Conservation (phyloP, 2,329 filamentous ascomycete species). For the Delphinella strobiligena region DNA sequence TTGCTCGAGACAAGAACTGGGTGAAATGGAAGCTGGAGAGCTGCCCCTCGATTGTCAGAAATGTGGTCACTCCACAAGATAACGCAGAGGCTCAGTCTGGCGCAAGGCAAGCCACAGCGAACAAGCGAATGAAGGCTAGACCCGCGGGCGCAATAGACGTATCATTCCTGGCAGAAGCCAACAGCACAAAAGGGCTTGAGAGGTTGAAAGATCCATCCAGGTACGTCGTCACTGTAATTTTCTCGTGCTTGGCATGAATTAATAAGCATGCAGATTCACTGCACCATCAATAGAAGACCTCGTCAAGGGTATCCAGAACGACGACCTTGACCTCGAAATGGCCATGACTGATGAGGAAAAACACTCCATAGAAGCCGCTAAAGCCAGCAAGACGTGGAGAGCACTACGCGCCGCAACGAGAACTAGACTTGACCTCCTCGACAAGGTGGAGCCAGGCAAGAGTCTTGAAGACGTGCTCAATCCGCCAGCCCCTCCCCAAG, state of each 20-base stretch:
- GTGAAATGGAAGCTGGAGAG: slow-evolving; percentile 95
- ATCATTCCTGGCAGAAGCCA: slow-evolving; percentile 61
- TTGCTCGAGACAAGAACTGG: slow-evolving; percentile 97
- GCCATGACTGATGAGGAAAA: slow-evolving; percentile 53
- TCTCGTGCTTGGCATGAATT: no score
- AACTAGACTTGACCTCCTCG: slow-evolving; percentile 63
- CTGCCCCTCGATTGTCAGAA: slow-evolving; percentile 73
- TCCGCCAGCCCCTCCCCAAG: slow-evolving; percentile 14
- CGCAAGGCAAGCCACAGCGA: slow-evolving; percentile 54
- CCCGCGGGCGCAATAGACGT: slow-evolving; percentile 59
- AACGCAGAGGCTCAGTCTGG: slow-evolving; percentile 58
- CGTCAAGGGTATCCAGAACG: slow-evolving; percentile 59
- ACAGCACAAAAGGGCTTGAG: slow-evolving; percentile 50
- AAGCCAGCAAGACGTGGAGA: slow-evolving; percentile 83
- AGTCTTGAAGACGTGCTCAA: slow-evolving; percentile 46
- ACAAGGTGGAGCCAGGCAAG: slow-evolving; percentile 75
- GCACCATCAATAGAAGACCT: slow-evolving; percentile 61
- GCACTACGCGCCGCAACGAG: slow-evolving; percentile 69
- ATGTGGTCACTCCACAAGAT: slow-evolving; percentile 55
- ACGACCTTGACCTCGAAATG: slow-evolving; percentile 80
- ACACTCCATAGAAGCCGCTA: slow-evolving; percentile 51
- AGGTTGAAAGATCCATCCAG: slow-evolving; percentile 53
- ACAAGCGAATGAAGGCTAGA: slow-evolving; percentile 55
- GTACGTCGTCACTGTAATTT: slow-evolving; percentile 20
- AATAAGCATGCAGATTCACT: slow-evolving; percentile 36